Evolutionary conservation across 192 early-diverging fungal species (phyloP).

Genomic region (Anaeromyces robustus): DNA sequence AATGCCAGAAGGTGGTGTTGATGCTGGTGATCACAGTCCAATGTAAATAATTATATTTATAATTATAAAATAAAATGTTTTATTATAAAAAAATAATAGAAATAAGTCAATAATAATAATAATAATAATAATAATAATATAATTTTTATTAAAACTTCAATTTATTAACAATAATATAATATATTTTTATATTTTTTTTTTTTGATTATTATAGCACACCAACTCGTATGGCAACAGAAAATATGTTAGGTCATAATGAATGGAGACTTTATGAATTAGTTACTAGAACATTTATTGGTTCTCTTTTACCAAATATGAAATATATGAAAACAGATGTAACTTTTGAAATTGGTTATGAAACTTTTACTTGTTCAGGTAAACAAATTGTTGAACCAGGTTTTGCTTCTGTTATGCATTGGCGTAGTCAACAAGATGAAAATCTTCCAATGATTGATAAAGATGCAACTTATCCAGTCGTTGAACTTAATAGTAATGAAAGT

Average conservation of each 20-base stretch:
- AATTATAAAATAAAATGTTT: too few relatives aligned
- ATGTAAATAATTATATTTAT: conserved; percentile 13
- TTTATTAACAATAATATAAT: too few relatives aligned
- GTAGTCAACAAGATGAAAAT: conserved; percentile 13
- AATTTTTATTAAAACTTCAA: too few relatives aligned
- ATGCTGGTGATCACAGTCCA: conserved; percentile 33
- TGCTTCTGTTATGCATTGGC: conserved; percentile 23
- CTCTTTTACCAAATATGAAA: conserved; percentile 21
- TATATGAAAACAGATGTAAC: conserved; percentile 16
- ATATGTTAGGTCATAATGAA: conserved; percentile 17
- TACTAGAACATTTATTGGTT: conserved; percentile 18
- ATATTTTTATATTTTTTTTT: background rate
- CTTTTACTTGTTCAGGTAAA: conserved; percentile 22
- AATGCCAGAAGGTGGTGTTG: conserved; percentile 19
- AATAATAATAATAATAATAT: too few relatives aligned
- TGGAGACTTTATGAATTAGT: conserved; percentile 34
- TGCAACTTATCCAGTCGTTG: conserved; percentile 5
- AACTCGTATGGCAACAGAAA: conserved; percentile 18
- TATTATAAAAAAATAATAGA: too few relatives aligned
- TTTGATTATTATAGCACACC: conserved; percentile 18
- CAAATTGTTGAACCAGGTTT: conserved; percentile 5
- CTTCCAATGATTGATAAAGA: conserved; percentile 14
- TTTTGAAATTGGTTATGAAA: conserved; percentile 16
- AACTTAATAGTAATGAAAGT: conserved; percentile 19
- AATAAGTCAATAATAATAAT: too few relatives aligned